Percentiles rank a stretch among this genome's conserved stretches.
Conservation (phyloP, 2,329 filamentous ascomycete genomes). For the Hansfordia pulvinata region DNA sequence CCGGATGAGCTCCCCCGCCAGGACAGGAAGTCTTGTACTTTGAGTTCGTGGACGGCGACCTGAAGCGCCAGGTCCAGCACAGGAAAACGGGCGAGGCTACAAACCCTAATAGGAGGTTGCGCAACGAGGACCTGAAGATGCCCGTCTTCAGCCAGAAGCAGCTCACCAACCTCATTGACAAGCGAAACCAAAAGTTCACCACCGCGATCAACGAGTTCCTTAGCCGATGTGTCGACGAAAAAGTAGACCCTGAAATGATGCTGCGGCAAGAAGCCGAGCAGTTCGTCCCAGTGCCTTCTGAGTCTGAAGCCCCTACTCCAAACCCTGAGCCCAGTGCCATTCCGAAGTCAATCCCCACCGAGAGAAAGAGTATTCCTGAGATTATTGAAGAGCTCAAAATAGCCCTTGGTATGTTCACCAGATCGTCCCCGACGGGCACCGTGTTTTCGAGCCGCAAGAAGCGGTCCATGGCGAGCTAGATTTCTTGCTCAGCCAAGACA, state of each 20-base stretch:
- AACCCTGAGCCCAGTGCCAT: conserved; percentile 28
- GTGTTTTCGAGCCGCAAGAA: conserved; percentile 77
- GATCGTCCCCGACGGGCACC: conserved; percentile 84
- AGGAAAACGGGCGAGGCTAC: conserved; percentile 61
- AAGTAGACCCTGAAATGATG: conserved; percentile 51
- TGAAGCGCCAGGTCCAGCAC: conserved; percentile 66
- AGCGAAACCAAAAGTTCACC: conserved; percentile 72
- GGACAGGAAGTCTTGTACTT: conserved; percentile 68
- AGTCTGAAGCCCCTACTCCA: conserved; percentile 19
- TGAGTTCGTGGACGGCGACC: conserved; percentile 82
- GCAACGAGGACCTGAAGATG: conserved; percentile 75
- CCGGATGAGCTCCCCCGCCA: conserved; percentile 17
- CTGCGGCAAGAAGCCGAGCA: conserved; percentile 43
- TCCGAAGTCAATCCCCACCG: conserved; percentile 62
- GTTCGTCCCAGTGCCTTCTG: conserved; percentile 48
- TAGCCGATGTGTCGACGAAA: conserved; percentile 53
- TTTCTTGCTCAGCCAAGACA: conserved; percentile 74
- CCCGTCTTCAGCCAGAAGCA: conserved; percentile 88
- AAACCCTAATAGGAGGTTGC: conserved; percentile 52
- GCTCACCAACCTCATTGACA: conserved; percentile 79
- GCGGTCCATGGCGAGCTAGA: conserved; percentile 71
- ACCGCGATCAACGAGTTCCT: conserved; percentile 68
- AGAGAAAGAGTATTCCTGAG: conserved; percentile 67
- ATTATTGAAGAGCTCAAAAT: conserved; percentile 74
- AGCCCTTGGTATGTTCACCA: conserved; percentile 84